phyloP scores from a whole-genome alignment of 176 grass and related monocot species.

The Oryza coarctata region DNA sequence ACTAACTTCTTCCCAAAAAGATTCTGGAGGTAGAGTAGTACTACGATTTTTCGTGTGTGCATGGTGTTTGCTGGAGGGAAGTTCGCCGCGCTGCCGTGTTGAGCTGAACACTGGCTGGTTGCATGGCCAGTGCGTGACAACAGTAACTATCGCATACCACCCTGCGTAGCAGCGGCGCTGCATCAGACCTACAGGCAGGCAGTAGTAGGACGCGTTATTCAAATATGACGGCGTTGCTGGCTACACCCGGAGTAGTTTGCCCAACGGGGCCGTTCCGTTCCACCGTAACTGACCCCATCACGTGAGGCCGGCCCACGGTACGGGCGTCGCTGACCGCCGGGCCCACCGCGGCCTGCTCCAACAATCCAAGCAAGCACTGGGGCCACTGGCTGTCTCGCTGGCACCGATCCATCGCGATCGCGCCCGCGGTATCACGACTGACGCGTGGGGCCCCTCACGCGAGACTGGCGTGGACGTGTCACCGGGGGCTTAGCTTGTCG shows the following conservation, averaged over 20 bases:
- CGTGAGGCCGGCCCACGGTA: conserved; percentile 37
- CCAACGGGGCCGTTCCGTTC: no score
- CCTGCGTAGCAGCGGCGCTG: no score
- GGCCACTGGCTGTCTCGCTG: neutral
- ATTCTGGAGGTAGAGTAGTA: no score
- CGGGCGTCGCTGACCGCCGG: conserved; percentile 1
- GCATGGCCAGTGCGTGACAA: neutral
- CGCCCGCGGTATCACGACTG: neutral
- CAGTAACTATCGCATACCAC: neutral
- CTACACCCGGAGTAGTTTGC: neutral
- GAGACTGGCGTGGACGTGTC: conserved; percentile 26
- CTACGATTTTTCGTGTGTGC: neutral
- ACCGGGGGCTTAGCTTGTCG: neutral
- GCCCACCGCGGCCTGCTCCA: neutral
- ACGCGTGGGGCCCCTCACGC: neutral
- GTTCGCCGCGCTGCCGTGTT: neutral
- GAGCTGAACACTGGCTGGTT: neutral
- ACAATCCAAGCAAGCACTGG: neutral
- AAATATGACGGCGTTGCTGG: no score
- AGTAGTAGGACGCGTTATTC: no score
- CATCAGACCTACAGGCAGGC: neutral
- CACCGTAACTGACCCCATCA: neutral
- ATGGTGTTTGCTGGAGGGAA: neutral
- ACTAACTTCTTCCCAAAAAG: no score
- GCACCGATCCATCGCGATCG: neutral